A percentile compares a stretch with the other conserved stretches of the same genome.
These are phyloP conservation scores for Trichocomaceae sp. DNA, from an alignment of 2,329 filamentous ascomycete species.

Conservation along the genomic window DNA sequence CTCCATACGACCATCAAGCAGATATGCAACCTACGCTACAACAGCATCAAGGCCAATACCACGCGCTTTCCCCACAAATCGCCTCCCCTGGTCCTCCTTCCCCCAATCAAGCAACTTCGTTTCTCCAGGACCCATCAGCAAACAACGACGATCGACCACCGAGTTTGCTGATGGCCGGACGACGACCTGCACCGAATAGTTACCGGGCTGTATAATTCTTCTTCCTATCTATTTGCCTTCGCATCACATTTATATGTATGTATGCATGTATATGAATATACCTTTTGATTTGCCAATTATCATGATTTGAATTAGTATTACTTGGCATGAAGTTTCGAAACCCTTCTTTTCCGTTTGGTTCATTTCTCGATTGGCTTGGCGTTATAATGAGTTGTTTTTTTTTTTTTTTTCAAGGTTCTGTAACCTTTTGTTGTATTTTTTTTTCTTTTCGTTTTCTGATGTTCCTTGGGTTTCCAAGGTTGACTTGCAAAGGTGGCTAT, in stretches of 20 bases:
- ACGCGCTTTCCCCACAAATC: conserved; percentile 5
- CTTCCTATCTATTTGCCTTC: not conserved
- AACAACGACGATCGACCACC: conserved; percentile 27
- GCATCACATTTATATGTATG: not conserved
- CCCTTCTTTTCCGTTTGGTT: not conserved
- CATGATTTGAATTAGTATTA: not conserved
- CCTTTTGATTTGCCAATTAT: not conserved
- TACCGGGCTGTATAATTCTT: conserved; percentile 29
- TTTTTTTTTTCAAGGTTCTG: not conserved
- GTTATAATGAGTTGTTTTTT: not conserved
- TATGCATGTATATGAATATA: not conserved
- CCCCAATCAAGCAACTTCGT: not conserved
- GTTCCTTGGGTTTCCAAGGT: not conserved
- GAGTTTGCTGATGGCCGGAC: conserved; percentile 35
- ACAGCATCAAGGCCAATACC: not conserved
- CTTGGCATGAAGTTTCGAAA: not conserved
- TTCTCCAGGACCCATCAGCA: not conserved
- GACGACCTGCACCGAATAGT: conserved; percentile 30
- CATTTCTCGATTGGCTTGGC: not conserved
- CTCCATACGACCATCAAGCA: conserved; percentile 4
- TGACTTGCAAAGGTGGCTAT: not conserved
- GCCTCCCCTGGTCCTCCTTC: conserved; percentile 1
- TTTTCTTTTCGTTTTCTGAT: not conserved
- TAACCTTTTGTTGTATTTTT: not conserved
- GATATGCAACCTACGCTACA: not conserved